phyloP scores from a whole-genome alignment of 768 basidiomycete species.

The Melanogaster broomeanus region DNA sequence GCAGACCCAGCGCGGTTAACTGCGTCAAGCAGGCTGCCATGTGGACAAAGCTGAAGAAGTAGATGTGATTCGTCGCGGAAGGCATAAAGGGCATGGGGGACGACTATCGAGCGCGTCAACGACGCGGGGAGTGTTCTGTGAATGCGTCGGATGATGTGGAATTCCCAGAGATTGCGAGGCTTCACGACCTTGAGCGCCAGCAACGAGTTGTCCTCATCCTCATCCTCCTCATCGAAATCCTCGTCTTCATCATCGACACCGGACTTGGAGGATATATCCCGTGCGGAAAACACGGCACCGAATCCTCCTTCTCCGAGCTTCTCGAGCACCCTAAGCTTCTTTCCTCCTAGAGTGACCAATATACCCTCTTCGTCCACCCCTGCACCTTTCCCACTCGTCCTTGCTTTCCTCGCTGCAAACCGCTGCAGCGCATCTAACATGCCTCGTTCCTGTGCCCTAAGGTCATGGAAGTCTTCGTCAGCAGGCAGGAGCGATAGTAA shows the following conservation, averaged over 20 bases:
- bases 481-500: conserved; percentile 64
- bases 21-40: conserved; percentile 89
- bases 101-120: conserved; percentile 68
- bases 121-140: conserved; percentile 64
- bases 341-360: conserved; percentile 61
- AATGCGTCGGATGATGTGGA: conserved; percentile 77
- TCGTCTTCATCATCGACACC: conserved; percentile 43
- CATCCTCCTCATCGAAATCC: conserved; percentile 50
- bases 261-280: conserved; percentile 46
- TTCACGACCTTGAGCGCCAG: conserved; percentile 92
- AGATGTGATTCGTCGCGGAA: conserved; percentile 91
- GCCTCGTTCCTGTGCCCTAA: conserved; percentile 52
- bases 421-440: conserved; percentile 74
- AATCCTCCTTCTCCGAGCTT: conserved; percentile 98
- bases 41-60: conserved; percentile 82
- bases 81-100: conserved; percentile 77
- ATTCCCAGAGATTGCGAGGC: conserved; percentile 92
- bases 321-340: conserved; percentile 68
- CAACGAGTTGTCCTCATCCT: conserved; percentile 54
- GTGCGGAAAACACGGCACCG: conserved; percentile 90
- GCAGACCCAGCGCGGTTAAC: conserved; percentile 82
- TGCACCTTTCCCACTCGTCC: conserved; percentile 34
- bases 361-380: conserved; percentile 42
- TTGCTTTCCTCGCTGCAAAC: conserved; percentile 51
- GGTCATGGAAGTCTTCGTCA: conserved; percentile 63